Evolutionary conservation across 2,329 filamentous ascomycete species (phyloP).

Genomic region (Alternaria sp.): DNA sequence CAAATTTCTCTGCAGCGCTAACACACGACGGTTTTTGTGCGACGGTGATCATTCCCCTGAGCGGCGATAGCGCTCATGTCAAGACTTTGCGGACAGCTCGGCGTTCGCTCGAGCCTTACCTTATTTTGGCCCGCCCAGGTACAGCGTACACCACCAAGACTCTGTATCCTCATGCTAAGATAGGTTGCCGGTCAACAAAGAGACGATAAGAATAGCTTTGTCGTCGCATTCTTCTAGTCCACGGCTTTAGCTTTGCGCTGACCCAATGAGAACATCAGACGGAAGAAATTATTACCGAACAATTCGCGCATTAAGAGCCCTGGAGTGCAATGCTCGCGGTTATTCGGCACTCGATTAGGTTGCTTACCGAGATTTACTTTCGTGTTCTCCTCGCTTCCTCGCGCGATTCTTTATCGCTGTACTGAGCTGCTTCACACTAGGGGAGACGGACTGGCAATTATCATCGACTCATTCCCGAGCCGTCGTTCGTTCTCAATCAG

Average conservation of each 20-base stretch:
- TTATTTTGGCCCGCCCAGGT: neutral
- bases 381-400: neutral
- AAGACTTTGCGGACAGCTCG: conserved; percentile 1
- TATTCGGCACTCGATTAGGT: neutral
- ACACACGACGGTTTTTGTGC: neutral
- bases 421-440: neutral
- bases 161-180: neutral
- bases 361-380: neutral
- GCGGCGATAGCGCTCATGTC: neutral
- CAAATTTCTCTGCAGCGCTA: neutral
- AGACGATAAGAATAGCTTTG: neutral
- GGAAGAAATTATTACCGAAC: neutral
- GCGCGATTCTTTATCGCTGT: neutral
- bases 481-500: neutral
- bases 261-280: neutral
- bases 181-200: neutral
- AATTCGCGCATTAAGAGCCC: neutral
- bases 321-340: neutral
- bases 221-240: neutral
- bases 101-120: conserved; percentile 3
- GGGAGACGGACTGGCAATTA: neutral
- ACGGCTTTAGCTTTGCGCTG: neutral
- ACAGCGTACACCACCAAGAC: neutral
- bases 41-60: neutral
- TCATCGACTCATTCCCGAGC: neutral